Conservation (phyloP, 805 yeast genomes). For the Kodamaea kaohsiungensis region DNA sequence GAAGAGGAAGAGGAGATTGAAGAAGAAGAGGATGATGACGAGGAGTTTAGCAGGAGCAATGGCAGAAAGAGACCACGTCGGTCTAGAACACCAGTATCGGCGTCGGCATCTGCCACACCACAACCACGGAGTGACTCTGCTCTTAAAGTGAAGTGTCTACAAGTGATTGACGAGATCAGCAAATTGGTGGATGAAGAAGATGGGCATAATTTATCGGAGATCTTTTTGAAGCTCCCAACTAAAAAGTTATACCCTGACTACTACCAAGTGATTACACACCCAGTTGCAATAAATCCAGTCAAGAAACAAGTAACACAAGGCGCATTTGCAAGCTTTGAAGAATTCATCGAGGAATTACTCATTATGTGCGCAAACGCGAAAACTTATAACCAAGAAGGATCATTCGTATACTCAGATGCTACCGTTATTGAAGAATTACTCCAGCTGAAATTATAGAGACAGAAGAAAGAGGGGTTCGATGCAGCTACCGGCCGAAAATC, state of each 20-base stretch:
- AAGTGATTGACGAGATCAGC: constrained; percentile 45
- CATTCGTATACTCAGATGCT: constrained; percentile 64
- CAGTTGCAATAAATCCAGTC: constrained; percentile 59
- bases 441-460: not conserved
- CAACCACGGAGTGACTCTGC: constrained; percentile 15
- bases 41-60: constrained; percentile 7
- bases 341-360: constrained; percentile 61
- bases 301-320: constrained; percentile 48
- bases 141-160: constrained; percentile 25
- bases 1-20: constrained; percentile 28
- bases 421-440: constrained; percentile 41
- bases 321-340: constrained; percentile 39
- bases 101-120: constrained; percentile 4
- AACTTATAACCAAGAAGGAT: constrained; percentile 69
- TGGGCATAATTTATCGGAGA: constrained; percentile 36
- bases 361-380: constrained; percentile 71
- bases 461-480: not conserved
- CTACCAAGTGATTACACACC: constrained; percentile 60
- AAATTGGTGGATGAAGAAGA: constrained; percentile 45
- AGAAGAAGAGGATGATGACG: constrained; percentile 27
- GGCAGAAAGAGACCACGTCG: constrained; percentile 11
- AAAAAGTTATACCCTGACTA: constrained; percentile 82
- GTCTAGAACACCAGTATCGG: constrained; percentile 13
- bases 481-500: not conserved
- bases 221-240: constrained; percentile 71